Base-by-base conservation (phyloP, 352 stramenopile genomes). In the Phytophthora multivora region DNA sequence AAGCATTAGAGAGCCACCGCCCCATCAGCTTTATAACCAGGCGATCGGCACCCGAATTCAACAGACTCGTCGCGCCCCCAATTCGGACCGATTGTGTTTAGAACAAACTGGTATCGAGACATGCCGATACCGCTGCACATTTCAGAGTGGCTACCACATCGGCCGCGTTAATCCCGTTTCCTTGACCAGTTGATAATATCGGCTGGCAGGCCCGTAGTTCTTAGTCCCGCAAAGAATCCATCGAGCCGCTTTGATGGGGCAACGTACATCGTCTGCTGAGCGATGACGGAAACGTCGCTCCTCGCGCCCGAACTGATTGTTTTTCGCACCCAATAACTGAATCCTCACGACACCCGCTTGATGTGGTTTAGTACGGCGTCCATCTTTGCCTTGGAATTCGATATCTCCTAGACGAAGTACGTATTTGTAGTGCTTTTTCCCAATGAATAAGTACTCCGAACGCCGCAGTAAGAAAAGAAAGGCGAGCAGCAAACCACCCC, bases 401-500 rank as follows among this genome's bases (percentile, higher is more conserved):
- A 46, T 51, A 8, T 45, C 38, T 0, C 31, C 26, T 0, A 58
- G 16, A 1, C 50, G 39, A 1, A 58, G 38, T 7, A 16, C 13
- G n/a, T 40, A 49, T 0, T 8, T 1, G 25, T 47, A 18, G 25
- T 42, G 28, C 3, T 31, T 28, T 6, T 15, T 47, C 2, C 28
- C 36, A 16, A 51, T 51, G 7, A 38, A 51, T 9, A 47, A 18
- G 21, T 47, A 47, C 5, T 33, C 19, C 5, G 40, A 30, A 0
- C 40, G 2, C 0, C 40, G 40, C 1, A 46, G 39, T 46, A 46
- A 31, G 21, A 31, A 16, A 18, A 64, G 48, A 28, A 51, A 58
- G 26, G 18, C 39, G n/a, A 64, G 47, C n/a, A 58, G 31, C 12
- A 64, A 10, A 0, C 56, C 46, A 16, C 30, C 56, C 38, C 47